A percentile compares a stretch with the other conserved stretches of the same genome.
These are phyloP conservation scores for Gymnopilus dilepis DNA, from an alignment of 768 basidiomycete species.

Conservation along the genomic window DNA sequence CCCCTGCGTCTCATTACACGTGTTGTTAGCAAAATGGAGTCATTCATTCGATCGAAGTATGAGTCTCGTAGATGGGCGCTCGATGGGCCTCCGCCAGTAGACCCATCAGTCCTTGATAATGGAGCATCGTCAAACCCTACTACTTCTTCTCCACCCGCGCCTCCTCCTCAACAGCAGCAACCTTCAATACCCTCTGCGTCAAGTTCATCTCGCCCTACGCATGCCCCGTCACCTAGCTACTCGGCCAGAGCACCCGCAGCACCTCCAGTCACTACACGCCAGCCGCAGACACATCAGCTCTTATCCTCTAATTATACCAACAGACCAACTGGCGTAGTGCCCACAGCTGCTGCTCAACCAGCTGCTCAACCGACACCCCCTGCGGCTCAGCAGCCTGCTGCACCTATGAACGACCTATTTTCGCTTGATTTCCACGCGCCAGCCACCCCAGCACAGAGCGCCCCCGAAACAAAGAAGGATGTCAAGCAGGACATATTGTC, in stretches of 20 bases:
- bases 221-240: constrained; percentile 33
- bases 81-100: constrained; percentile 83
- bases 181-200: constrained; percentile 27
- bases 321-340: constrained; percentile 28
- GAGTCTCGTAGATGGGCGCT: constrained; percentile 92
- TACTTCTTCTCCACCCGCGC: constrained; percentile 30
- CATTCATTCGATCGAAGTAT: constrained; percentile 96
- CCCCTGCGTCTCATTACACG: neutral
- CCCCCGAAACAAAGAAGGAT: constrained; percentile 58
- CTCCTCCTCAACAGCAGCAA: constrained; percentile 32
- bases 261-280: constrained; percentile 40
- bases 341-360: constrained; percentile 34
- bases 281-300: constrained; percentile 60
- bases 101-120: constrained; percentile 79
- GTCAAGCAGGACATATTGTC: constrained; percentile 87
- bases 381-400: constrained; percentile 30
- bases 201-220: constrained; percentile 34
- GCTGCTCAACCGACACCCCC: constrained; percentile 29
- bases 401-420: constrained; percentile 69
- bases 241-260: constrained; percentile 36
- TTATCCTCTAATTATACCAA: constrained; percentile 49
- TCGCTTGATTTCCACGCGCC: constrained; percentile 86
- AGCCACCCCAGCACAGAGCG: constrained; percentile 34
- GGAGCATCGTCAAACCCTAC: constrained; percentile 32
- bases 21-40: constrained; percentile 89